phyloP scores from a whole-genome alignment of 1,284 basidiomycete species.

The Heterobasidion irregulare region DNA sequence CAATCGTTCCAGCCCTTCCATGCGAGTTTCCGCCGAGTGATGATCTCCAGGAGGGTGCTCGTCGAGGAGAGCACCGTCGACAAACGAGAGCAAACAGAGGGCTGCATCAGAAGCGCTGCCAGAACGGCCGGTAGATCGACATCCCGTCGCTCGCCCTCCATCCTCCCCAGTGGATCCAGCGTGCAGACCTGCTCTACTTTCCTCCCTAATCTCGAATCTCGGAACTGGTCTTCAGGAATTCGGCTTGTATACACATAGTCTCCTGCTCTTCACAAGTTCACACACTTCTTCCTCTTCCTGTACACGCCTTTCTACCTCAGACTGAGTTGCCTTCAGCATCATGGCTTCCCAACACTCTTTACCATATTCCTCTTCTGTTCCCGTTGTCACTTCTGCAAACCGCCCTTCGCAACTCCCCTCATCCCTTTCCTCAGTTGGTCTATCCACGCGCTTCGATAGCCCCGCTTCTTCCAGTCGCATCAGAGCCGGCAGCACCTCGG shows the following conservation, averaged over 20 bases:
- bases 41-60: too few relatives aligned
- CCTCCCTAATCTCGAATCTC: too few relatives aligned
- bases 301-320: neutral
- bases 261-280: neutral
- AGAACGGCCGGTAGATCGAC: neutral
- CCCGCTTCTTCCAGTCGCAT: constrained; percentile 1
- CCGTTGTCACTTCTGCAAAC: constrained; percentile 8
- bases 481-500: constrained; percentile 6
- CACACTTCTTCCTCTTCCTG: neutral
- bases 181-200: too few relatives aligned
- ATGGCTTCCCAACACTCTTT: constrained; percentile 12
- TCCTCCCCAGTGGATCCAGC: too few relatives aligned
- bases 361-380: constrained; percentile 12
- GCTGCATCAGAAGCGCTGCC: too few relatives aligned
- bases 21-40: too few relatives aligned
- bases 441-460: constrained; percentile 12
- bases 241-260: too few relatives aligned
- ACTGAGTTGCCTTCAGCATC: neutral
- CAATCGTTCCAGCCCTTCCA: too few relatives aligned
- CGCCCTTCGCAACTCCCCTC: constrained; percentile 14
- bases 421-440: constrained; percentile 10
- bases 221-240: too few relatives aligned
- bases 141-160: neutral
- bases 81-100: too few relatives aligned
- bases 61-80: too few relatives aligned